Evolutionary conservation across 2,329 filamentous ascomycete species (phyloP).

Genomic region (Fusarium sp.): DNA sequence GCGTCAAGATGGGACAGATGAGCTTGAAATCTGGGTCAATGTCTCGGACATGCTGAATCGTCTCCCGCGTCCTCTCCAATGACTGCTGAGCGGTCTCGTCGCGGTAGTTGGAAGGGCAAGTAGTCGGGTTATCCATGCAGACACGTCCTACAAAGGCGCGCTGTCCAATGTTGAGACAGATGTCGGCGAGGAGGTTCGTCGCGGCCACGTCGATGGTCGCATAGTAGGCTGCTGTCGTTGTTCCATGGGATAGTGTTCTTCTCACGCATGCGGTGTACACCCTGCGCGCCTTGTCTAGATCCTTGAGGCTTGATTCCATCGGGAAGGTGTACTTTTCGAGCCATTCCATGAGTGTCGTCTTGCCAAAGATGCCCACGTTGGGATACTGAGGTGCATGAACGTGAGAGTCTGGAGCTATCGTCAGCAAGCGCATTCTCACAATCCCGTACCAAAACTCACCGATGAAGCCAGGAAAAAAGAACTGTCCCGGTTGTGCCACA

Average conservation of each 20-base stretch:
- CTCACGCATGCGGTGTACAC: slow-evolving; percentile 82
- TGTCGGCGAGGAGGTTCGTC: slow-evolving; percentile 88
- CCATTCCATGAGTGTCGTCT: slow-evolving; percentile 92
- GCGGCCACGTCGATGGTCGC: slow-evolving; percentile 85
- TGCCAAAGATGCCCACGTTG: slow-evolving; percentile 92
- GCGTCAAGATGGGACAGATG: slow-evolving; percentile 81
- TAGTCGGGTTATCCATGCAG: slow-evolving; percentile 81
- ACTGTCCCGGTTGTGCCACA: slow-evolving; percentile 60
- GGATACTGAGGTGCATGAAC: slow-evolving; percentile 95
- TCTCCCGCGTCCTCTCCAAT: slow-evolving; percentile 62
- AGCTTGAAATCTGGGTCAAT: slow-evolving; percentile 72
- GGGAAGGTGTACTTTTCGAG: slow-evolving; percentile 94
- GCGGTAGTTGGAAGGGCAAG: slow-evolving; percentile 79
- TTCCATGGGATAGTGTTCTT: slow-evolving; percentile 85
- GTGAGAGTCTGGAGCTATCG: slow-evolving; percentile 76
- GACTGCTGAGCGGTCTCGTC: slow-evolving; percentile 71
- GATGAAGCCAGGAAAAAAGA: slow-evolving; percentile 86
- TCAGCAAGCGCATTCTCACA: slow-evolving; percentile 16
- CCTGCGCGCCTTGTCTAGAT: slow-evolving; percentile 66
- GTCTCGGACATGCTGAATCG: slow-evolving; percentile 68
- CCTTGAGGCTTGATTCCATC: slow-evolving; percentile 77
- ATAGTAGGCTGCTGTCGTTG: slow-evolving; percentile 93
- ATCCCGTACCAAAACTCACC: slow-evolving; percentile 55
- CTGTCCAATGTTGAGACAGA: slow-evolving; percentile 82
- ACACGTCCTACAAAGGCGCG: slow-evolving; percentile 89